Conservation (phyloP, 2,329 filamentous ascomycete genomes). For the Escovopsis sp. region DNA sequence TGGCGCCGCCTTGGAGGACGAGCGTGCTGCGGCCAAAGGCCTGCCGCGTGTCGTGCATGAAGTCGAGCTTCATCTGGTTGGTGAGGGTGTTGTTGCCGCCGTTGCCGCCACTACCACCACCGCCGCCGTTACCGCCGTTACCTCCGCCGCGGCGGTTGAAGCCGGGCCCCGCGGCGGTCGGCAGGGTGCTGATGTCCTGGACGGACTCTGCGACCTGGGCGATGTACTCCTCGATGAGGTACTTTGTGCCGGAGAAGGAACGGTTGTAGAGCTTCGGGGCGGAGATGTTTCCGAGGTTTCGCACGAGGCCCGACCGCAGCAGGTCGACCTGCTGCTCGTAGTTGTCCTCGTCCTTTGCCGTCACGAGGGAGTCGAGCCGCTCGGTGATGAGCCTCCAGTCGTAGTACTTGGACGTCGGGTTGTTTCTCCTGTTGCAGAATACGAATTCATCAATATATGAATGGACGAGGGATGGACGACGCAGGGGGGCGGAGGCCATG, state of each 20-base stretch:
- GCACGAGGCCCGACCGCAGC: conserved; percentile 61
- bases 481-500: not conserved
- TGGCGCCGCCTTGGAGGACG: conserved; percentile 77
- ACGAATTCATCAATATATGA: too few species aligned
- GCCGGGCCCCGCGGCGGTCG: conserved; percentile 22
- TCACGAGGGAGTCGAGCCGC: conserved; percentile 55
- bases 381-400: conserved; percentile 75
- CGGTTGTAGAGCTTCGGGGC: conserved; percentile 68
- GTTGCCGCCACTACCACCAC: too few species aligned
- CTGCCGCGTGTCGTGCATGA: conserved; percentile 74
- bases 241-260: conserved; percentile 78
- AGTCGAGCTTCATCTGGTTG: conserved; percentile 67
- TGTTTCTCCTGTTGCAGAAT: conserved; percentile 46
- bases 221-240: conserved; percentile 82
- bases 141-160: too few species aligned
- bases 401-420: conserved; percentile 66
- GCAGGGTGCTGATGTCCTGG: conserved; percentile 55
- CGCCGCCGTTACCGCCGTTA: too few species aligned
- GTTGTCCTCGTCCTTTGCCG: conserved; percentile 55
- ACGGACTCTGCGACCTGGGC: conserved; percentile 70
- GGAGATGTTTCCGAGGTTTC: conserved; percentile 86
- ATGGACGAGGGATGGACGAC: too few species aligned
- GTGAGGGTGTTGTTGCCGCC: conserved; percentile 30
- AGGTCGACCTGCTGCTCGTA: conserved; percentile 63
- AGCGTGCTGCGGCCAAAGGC: conserved; percentile 78